These are phyloP conservation scores for Panaeolus cyanescens DNA, from an alignment of 768 basidiomycete genomes.

Conservation along the genomic window DNA sequence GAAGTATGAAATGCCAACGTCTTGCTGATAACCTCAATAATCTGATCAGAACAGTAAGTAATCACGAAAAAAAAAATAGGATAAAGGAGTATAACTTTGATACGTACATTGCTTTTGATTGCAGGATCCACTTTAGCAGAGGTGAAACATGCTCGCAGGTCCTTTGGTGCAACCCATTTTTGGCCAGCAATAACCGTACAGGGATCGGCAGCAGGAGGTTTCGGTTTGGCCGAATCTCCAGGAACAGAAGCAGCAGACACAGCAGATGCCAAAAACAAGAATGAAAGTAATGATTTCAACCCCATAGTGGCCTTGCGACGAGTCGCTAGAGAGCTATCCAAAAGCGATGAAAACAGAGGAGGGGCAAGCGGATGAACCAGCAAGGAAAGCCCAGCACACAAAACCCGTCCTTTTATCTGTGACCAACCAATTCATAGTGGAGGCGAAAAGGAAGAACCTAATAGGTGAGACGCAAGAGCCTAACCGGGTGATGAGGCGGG, in stretches of 20 bases:
- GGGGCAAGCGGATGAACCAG: background rate
- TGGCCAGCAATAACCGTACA: background rate
- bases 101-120: background rate
- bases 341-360: too few species aligned
- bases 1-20: conserved; percentile 64
- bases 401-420: background rate
- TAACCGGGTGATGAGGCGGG: background rate
- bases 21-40: conserved; percentile 58
- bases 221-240: background rate
- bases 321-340: too few species aligned
- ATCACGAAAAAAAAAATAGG: background rate
- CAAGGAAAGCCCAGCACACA: background rate
- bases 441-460: background rate
- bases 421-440: background rate
- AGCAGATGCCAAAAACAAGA: background rate
- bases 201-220: background rate
- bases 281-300: background rate
- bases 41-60: conserved; percentile 28
- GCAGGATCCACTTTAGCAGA: background rate
- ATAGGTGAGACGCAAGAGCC: background rate
- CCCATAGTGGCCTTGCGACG: background rate
- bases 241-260: background rate
- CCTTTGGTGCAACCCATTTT: conserved; percentile 3
- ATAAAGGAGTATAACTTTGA: background rate
- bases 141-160: conserved; percentile 1